A percentile compares a stretch with the other conserved stretches of the same genome.
Evolutionary conservation across 108 stramenopile genomes (phyloP).

Genomic region (Nannochloropsis salina): DNA sequence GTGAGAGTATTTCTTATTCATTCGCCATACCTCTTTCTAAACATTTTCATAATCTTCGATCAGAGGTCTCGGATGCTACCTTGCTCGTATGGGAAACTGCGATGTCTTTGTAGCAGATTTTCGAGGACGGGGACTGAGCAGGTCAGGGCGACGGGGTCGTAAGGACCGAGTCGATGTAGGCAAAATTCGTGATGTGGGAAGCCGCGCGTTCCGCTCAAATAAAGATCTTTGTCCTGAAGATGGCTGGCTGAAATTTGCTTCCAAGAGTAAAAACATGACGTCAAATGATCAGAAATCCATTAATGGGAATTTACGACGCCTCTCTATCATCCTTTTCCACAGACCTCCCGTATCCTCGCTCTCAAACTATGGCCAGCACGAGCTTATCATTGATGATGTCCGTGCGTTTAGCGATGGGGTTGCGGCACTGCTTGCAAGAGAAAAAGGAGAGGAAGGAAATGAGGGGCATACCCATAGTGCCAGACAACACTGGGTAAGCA

Average conservation of each 20-base stretch:
- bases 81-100: not conserved
- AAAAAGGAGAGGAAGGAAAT: not conserved
- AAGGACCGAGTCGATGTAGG: not conserved
- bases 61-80: not conserved
- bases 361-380: not conserved
- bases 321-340: not conserved
- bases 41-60: not conserved
- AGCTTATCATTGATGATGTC: not conserved
- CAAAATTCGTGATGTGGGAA: not conserved
- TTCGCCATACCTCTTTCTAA: not conserved
- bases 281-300: not conserved
- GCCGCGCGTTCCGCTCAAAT: not conserved
- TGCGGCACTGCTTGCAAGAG: not conserved
- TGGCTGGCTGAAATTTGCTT: not conserved
- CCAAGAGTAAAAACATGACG: not conserved
- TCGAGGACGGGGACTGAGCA: constrained; percentile 11
- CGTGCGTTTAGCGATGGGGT: not conserved
- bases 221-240: not conserved
- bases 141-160: not conserved
- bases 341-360: not conserved
- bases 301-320: not conserved
- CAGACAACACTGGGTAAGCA: not conserved
- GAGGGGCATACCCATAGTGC: not conserved
- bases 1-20: not conserved
- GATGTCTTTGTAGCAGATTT: constrained; percentile 4